Percentiles rank a stretch among this genome's conserved stretches.
These are phyloP conservation scores for Aspergillus vadensis DNA, from an alignment of 2,329 filamentous ascomycete genomes.

Conservation along the genomic window DNA sequence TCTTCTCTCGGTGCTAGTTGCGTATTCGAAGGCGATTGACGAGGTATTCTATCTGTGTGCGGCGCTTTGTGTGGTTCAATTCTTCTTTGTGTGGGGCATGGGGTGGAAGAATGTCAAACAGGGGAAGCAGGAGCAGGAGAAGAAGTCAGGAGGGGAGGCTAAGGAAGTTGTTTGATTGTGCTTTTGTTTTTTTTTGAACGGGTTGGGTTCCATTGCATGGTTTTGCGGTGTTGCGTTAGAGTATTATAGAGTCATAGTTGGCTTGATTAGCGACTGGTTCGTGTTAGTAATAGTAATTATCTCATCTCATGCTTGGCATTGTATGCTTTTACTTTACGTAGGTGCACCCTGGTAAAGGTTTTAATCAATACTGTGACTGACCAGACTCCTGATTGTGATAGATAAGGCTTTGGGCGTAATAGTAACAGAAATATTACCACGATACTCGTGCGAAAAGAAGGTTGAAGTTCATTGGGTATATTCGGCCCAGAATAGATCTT, in stretches of 20 bases:
- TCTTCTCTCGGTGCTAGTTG: constrained; percentile 33
- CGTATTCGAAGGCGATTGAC: constrained; percentile 33
- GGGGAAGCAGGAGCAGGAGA: constrained; percentile 12
- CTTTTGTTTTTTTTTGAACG: too few species aligned
- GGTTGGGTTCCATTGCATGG: neutral
- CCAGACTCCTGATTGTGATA: too few species aligned
- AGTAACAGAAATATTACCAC: too few species aligned
- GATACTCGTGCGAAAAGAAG: too few species aligned
- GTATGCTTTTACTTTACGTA: too few species aligned
- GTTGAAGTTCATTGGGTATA: too few species aligned
- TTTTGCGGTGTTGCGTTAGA: neutral
- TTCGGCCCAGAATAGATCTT: too few species aligned
- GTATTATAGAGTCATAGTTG: neutral
- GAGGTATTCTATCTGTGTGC: constrained; percentile 29
- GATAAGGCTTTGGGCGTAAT: too few species aligned
- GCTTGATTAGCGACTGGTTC: neutral
- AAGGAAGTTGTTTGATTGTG: neutral
- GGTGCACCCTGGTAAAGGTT: too few species aligned
- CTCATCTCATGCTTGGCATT: neutral
- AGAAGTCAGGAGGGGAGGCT: neutral
- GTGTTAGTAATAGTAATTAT: neutral
- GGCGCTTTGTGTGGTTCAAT: constrained; percentile 18
- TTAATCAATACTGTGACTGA: too few species aligned
- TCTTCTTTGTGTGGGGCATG: constrained; percentile 26
- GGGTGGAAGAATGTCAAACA: constrained; percentile 32